Evolutionary conservation across 2,329 filamentous ascomycete species (phyloP).

Genomic region (Scortechinia acanthostroma): DNA sequence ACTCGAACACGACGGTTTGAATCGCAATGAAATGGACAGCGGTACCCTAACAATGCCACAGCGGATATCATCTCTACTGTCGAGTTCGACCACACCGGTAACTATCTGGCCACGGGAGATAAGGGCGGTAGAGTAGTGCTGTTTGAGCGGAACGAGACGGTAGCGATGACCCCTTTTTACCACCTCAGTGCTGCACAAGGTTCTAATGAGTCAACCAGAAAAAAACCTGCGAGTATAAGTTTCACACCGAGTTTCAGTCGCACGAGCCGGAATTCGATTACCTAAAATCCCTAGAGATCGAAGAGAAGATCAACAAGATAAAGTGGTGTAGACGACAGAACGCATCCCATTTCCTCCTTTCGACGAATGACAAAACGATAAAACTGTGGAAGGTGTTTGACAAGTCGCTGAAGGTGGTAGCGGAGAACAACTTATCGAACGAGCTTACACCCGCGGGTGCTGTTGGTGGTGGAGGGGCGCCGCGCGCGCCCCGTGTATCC

Average conservation of each 20-base stretch:
- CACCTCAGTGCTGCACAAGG: not conserved
- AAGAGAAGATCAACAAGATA: constrained; percentile 99
- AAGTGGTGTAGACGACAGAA: constrained; percentile 99
- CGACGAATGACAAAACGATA: constrained; percentile 99
- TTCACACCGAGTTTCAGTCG: constrained; percentile 98
- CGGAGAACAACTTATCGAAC: constrained; percentile 95
- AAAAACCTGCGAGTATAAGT: constrained; percentile 99
- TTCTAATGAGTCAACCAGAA: constrained; percentile 54
- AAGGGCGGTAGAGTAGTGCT: constrained; percentile 80
- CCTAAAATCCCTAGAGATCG: constrained; percentile 96
- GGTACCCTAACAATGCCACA: constrained; percentile 22
- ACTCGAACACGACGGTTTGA: too few relatives aligned
- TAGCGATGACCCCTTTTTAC: constrained; percentile 25
- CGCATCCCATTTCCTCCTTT: constrained; percentile 93
- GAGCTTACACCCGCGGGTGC: constrained; percentile 75
- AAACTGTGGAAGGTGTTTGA: constrained; percentile 99
- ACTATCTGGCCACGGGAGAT: constrained; percentile 84
- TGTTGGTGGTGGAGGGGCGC: constrained; percentile 70
- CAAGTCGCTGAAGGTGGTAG: constrained; percentile 97
- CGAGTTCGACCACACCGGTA: constrained; percentile 83
- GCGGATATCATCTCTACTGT: constrained; percentile 89
- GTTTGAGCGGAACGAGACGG: constrained; percentile 92
- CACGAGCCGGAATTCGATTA: constrained; percentile 99
- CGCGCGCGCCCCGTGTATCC: constrained; percentile 61
- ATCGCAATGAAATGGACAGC: constrained; percentile 6